Evolutionary conservation across 2,329 filamentous ascomycete genomes (phyloP).

Genomic region (Colletotrichum australisinense): DNA sequence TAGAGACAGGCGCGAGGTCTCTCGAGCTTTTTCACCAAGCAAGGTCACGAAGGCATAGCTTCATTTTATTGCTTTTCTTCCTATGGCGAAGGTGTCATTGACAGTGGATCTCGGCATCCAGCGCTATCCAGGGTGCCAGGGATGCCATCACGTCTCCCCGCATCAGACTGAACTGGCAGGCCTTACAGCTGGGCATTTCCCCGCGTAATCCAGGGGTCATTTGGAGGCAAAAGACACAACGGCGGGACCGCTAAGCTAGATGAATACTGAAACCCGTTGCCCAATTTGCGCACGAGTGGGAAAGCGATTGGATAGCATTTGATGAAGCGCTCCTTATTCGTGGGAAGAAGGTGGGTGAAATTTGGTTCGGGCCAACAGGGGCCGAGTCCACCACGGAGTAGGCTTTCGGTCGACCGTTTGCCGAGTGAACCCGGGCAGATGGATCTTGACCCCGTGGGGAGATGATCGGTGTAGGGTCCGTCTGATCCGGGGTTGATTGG

Average conservation of each 20-base stretch:
- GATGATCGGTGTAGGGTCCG: neutral
- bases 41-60: too few relatives aligned
- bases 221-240: neutral
- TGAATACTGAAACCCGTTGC: neutral
- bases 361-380: conserved; percentile 4
- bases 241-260: conserved; percentile 26
- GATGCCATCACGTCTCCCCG: conserved; percentile 8
- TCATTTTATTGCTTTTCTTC: neutral
- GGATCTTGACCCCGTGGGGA: neutral
- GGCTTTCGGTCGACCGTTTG: conserved; percentile 7
- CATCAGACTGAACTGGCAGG: neutral
- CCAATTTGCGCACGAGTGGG: neutral
- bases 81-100: neutral
- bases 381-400: neutral
- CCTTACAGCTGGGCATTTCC: conserved; percentile 9
- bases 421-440: neutral
- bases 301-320: neutral
- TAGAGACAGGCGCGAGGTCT: neutral
- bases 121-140: neutral
- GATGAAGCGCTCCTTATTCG: conserved; percentile 2
- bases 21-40: neutral
- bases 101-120: conserved; percentile 27
- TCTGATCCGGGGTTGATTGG: conserved; percentile 8
- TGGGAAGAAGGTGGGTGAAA: neutral
- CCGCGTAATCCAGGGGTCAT: conserved; percentile 1